Evolutionary conservation across 2,329 filamentous ascomycete genomes (phyloP), one percentile per base, ranked within the genome.

Genomic region (Fusarium burgessii): DNA sequence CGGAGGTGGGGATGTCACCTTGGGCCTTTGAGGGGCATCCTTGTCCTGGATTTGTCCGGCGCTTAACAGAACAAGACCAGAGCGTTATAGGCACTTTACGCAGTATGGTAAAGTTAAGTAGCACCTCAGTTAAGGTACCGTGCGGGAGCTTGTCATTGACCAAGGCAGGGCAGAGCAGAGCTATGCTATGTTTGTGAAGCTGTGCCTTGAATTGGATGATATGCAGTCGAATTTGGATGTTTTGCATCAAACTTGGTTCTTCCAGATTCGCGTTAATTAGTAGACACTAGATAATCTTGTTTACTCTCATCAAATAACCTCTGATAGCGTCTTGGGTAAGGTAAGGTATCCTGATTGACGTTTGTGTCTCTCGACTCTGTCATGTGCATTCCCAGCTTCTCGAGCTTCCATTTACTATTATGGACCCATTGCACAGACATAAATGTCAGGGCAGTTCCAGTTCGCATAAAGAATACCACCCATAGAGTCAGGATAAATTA

Each of bases 1-100:
- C 59, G 71, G 69, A 76, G 73, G 74, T 76, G 74, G 74, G 43
- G 73, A 73, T 59, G 56, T 70, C 67, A 66, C 68, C 67, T 66
- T 74, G 64, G 68, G 63, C 41, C 47, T 23, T 49, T 45, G 58
- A 35, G 71, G 62, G 71, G 54, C 64, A 75, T 70, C 58, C 61
- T 55, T 64, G 63, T 33, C 54, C 62, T 66, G 41, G 47, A 33
- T 70, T 46, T 72, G 64, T 61, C 57, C 59, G 72, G 74, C 74
- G 74, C 74, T 74, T 76, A 75, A 56, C 47, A 61, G 68, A 50
- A 33, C 41, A 51, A 27, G 45, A 52, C 63, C 59, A 58, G 60
- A 40, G 62, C 66, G 54, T 20, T 35, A 27, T 46, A 40, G 35
- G 35, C 45, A 58, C 55, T 33, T 54, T 58, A 54, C 45, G 55